Conservation (phyloP, 345 rosid genomes). For the Linum usitatissimum region DNA sequence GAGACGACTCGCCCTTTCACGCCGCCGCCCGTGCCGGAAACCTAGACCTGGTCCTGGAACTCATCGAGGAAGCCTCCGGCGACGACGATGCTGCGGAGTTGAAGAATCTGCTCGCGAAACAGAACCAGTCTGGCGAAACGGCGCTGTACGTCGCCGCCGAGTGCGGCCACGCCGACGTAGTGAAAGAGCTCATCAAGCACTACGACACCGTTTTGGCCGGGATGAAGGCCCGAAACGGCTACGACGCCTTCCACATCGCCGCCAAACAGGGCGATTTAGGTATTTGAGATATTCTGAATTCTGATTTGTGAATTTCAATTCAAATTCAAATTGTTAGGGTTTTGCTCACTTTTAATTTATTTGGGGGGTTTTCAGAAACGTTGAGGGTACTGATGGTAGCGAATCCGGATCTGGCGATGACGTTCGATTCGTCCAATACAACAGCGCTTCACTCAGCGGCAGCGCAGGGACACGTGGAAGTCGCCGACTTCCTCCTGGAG, state of each 20-base stretch:
- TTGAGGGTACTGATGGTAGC: constrained; percentile 56
- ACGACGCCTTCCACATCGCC: constrained; percentile 82
- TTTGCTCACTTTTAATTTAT: not conserved
- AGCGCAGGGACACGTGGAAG: constrained; percentile 62
- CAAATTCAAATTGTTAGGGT: not conserved
- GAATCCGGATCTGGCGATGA: constrained; percentile 56
- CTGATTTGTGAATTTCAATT: not conserved
- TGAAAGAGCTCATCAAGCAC: constrained; percentile 48
- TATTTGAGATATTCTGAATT: constrained; percentile 17
- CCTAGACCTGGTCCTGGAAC: constrained; percentile 36
- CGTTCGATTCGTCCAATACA: constrained; percentile 61
- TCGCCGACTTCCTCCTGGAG: constrained; percentile 57
- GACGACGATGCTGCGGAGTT: constrained; percentile 20
- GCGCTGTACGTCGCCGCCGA: constrained; percentile 79
- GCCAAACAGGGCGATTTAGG: constrained; percentile 77
- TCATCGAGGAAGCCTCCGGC: constrained; percentile 22
- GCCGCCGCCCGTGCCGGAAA: constrained; percentile 54
- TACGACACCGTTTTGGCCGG: constrained; percentile 48
- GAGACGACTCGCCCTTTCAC: constrained; percentile 63
- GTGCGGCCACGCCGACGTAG: constrained; percentile 48
- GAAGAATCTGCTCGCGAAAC: constrained; percentile 43
- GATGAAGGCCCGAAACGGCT: constrained; percentile 65
- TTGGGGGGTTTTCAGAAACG: constrained; percentile 31
- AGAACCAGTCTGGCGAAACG: constrained; percentile 80
- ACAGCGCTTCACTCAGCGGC: constrained; percentile 81